A percentile compares a stretch with the other conserved stretches of the same genome.
Evolutionary conservation across 2,329 filamentous ascomycete genomes (phyloP).

Genomic region (Juglanconis juglandina): DNA sequence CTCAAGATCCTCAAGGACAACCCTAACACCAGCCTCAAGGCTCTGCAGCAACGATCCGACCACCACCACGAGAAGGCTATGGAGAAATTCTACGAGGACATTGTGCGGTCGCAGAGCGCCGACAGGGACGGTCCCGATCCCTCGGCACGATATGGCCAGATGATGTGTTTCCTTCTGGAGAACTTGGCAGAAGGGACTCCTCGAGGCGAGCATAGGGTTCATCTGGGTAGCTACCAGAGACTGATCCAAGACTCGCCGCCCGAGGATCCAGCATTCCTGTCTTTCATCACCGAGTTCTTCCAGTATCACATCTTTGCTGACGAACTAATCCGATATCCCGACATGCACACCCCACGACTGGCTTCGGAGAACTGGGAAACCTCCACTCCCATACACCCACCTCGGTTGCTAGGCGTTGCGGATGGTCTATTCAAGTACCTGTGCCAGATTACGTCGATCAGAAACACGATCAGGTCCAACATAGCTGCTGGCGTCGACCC

Average conservation of each 20-base stretch:
- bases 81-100: slow-evolving; percentile 47
- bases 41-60: slow-evolving; percentile 48
- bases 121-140: slow-evolving; percentile 43
- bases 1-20: slow-evolving; percentile 49
- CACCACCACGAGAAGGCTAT: slow-evolving; percentile 56
- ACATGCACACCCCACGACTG: slow-evolving; percentile 33
- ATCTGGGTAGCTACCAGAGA: slow-evolving; percentile 71
- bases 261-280: slow-evolving; percentile 61
- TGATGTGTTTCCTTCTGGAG: slow-evolving; percentile 59
- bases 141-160: slow-evolving; percentile 58
- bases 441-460: slow-evolving; percentile 72
- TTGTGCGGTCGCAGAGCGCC: slow-evolving; percentile 33
- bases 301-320: slow-evolving; percentile 75
- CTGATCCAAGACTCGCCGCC: slow-evolving; percentile 64
- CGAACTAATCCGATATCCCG: slow-evolving; percentile 53
- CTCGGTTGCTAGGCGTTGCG: slow-evolving; percentile 71
- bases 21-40: slow-evolving; percentile 42
- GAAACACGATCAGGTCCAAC: slow-evolving; percentile 69
- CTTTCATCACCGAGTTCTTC: slow-evolving; percentile 72
- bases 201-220: slow-evolving; percentile 70
- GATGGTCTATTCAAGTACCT: slow-evolving; percentile 80
- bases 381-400: slow-evolving; percentile 39
- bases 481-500: slow-evolving; percentile 62
- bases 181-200: slow-evolving; percentile 54
- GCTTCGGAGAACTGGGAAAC: slow-evolving; percentile 44